Base-by-base conservation (phyloP, 352 stramenopile genomes). In the Stephanocyclus meneghinianus region DNA sequence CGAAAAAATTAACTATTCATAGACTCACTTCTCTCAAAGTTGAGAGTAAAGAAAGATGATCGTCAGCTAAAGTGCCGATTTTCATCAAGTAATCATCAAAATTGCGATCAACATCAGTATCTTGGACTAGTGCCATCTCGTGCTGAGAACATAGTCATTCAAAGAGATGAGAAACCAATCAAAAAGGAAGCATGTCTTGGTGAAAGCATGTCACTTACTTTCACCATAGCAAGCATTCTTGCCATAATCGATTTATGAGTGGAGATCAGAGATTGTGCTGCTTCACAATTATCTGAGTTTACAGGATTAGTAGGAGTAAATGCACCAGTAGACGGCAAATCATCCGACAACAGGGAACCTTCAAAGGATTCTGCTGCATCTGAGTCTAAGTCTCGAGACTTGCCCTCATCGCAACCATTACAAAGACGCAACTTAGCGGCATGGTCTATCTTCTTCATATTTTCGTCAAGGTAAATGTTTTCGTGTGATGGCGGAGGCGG, bases 21-120 rank as follows among this genome's bases (percentile, higher is more conserved):
- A n/a, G n/a, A 16, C 71, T 73, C 42, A 86, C 72, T 55, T 84
- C 76, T 72, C 77, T 76, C 63, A 92, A 69, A 44, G 80, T 82
- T 15, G 70, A 67, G 21, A 93, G 74, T 47, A 91, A 76, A 51
- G 72, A 69, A 13, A 89, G 13, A n/a, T 92, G 85, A 13, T 84
- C 62, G 50, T 82, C 68, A 45, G 88, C 85, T 15, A 93, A 61
- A 29, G 63, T 66, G 29, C 90, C 74, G 2, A 93, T 80, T 51
- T 91, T 48, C 16, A 82, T 63, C 48, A 93, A 56, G 53, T 93
- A 93, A n/a, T 88, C 72, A 59, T 93, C 83, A 61, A 92, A 80
- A 48, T 80, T 81, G 26, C 88, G 82, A 47, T 81, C 63, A 62
- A 91, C 77, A 56, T 74, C 85, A 7, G 81, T 76, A 42, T 83